Evolutionary conservation across 371 early-diverging fungal genomes (phyloP).

Genomic region (Zopfochytrium polystomum): DNA sequence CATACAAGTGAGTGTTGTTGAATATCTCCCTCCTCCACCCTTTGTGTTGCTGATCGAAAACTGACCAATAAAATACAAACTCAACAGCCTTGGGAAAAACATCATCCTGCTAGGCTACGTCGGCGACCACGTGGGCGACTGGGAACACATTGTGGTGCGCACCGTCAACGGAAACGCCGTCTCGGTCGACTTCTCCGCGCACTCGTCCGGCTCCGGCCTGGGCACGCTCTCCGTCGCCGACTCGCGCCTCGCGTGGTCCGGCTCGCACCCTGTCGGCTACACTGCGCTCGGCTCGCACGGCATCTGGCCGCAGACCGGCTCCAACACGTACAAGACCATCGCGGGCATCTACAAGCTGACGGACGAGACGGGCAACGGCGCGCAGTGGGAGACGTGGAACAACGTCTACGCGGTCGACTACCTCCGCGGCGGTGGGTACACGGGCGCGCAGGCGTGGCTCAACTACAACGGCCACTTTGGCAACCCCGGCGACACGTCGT

Average conservation of each 20-base stretch:
- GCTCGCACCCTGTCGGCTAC: conserved; percentile 19
- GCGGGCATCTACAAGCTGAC: conserved; percentile 8
- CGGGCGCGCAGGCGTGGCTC: conserved; percentile 12
- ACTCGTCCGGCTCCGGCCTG: conserved; percentile 9
- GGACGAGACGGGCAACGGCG: conserved; percentile 20
- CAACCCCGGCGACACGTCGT: conserved; percentile 13
- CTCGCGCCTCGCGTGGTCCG: conserved; percentile 7
- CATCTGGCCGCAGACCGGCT: conserved; percentile 15
- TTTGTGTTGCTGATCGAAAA: too few species aligned
- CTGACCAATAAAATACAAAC: too few species aligned
- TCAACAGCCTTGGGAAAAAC: conserved; percentile 8
- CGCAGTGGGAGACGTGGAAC: conserved; percentile 17
- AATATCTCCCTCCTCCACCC: background rate
- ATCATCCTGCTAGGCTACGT: conserved; percentile 5
- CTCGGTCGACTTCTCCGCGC: conserved; percentile 17
- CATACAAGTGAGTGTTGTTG: conserved; percentile 9
- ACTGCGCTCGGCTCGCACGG: conserved; percentile 18
- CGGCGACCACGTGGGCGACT: conserved; percentile 22
- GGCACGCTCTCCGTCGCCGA: conserved; percentile 8
- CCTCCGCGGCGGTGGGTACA: conserved; percentile 9
- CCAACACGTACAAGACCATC: conserved; percentile 16
- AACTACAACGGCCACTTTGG: conserved; percentile 19
- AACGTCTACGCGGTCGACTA: conserved; percentile 16
- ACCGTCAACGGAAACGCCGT: conserved; percentile 14
- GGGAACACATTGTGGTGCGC: conserved; percentile 19